A percentile compares a stretch with the other conserved stretches of the same genome.
Evolutionary conservation across 495 filamentous ascomycete species (phyloP).

Genomic region (Aspergillus nidulans): DNA sequence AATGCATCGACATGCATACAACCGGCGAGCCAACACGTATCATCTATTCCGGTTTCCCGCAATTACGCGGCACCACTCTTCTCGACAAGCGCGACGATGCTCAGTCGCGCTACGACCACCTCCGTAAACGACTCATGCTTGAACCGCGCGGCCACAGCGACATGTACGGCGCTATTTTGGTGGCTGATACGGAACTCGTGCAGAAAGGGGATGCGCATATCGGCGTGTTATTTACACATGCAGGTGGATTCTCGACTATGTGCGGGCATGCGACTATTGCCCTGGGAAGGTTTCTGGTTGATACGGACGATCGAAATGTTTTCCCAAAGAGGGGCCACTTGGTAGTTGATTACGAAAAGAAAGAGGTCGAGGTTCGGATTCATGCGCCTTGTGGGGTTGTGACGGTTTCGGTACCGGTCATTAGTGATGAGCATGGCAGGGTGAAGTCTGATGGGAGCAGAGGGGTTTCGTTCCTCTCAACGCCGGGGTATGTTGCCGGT

Average conservation of each 20-base stretch:
- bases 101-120: constrained; percentile 19
- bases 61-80: constrained; percentile 17
- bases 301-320: constrained; percentile 20
- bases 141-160: constrained; percentile 32
- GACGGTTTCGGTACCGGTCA: constrained; percentile 5
- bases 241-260: constrained; percentile 77
- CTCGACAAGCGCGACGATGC: constrained; percentile 27
- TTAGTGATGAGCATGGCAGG: background rate
- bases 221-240: constrained; percentile 49
- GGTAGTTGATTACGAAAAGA: constrained; percentile 1
- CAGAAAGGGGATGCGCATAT: constrained; percentile 41
- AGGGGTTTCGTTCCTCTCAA: constrained; percentile 21
- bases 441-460: constrained; percentile 6
- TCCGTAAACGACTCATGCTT: constrained; percentile 26
- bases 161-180: constrained; percentile 33
- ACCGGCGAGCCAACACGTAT: constrained; percentile 33
- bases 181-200: constrained; percentile 26
- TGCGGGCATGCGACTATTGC: constrained; percentile 52
- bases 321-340: constrained; percentile 20
- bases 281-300: constrained; percentile 29
- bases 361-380: background rate
- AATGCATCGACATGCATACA: constrained; percentile 35
- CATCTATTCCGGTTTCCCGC: constrained; percentile 28
- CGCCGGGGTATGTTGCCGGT: constrained; percentile 22
- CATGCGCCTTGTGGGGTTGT: constrained; percentile 14